Percentiles rank a stretch among this genome's conserved stretches.
Evolutionary conservation across 176 grass and related monocot genomes (phyloP).

Genomic region (Oryza nivara): DNA sequence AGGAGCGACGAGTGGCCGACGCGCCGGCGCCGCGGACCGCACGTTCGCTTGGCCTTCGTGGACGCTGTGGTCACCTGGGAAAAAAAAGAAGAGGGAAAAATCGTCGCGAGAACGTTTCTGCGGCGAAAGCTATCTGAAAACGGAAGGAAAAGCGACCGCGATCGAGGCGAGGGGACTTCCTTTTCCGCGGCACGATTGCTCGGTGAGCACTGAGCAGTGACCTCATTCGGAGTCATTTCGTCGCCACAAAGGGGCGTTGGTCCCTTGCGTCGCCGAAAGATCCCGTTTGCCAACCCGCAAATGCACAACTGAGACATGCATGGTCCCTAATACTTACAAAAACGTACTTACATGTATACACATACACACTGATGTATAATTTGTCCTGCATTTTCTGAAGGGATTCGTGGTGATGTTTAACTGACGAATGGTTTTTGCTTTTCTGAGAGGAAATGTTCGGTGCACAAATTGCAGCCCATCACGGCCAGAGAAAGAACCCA

Average conservation of each 20-base stretch:
- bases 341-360: too few relatives aligned
- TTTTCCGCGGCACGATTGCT: neutral
- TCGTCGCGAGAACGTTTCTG: neutral
- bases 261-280: slow-evolving; percentile 15
- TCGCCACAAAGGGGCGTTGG: slow-evolving; percentile 4
- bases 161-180: neutral
- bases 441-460: neutral
- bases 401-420: neutral
- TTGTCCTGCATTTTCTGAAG: too few relatives aligned
- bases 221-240: neutral
- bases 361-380: too few relatives aligned
- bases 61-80: neutral
- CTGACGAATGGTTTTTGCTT: neutral
- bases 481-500: neutral
- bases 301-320: neutral
- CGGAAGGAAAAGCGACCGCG: too few relatives aligned
- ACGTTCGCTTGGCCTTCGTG: neutral
- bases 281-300: neutral
- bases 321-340: too few relatives aligned
- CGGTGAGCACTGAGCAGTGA: neutral
- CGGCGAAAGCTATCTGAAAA: slow-evolving; percentile 17
- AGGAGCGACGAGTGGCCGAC: neutral
- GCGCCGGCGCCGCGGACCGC: neutral
- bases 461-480: neutral
- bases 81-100: neutral